Evolutionary conservation across 2,329 filamentous ascomycete genomes (phyloP).

Genomic region (Paecilomyces fulvus): DNA sequence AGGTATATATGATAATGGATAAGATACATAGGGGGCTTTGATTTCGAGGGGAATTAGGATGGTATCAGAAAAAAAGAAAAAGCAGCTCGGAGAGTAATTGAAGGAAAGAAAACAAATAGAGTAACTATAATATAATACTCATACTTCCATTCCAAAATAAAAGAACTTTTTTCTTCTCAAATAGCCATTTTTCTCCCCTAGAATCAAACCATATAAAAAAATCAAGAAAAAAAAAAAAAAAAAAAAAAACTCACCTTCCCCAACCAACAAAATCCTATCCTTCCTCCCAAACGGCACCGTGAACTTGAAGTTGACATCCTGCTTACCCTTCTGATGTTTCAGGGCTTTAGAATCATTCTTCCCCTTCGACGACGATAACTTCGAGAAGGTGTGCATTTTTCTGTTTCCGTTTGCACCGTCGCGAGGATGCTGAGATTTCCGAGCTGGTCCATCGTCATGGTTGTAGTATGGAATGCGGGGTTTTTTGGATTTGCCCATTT

Average conservation of each 20-base stretch:
- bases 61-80: too few relatives aligned
- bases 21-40: too few relatives aligned
- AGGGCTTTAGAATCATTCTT: not conserved
- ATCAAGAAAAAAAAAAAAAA: conserved; percentile 7
- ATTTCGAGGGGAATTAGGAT: too few relatives aligned
- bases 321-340: conserved; percentile 7
- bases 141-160: too few relatives aligned
- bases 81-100: too few relatives aligned
- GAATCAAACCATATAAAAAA: conserved; percentile 1
- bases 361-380: conserved; percentile 13
- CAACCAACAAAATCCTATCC: conserved; percentile 37
- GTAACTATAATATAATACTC: too few relatives aligned
- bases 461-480: conserved; percentile 8
- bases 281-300: conserved; percentile 32
- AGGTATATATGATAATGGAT: too few relatives aligned
- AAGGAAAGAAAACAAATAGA: too few relatives aligned
- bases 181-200: too few relatives aligned
- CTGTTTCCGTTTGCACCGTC: conserved; percentile 4
- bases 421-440: conserved; percentile 1
- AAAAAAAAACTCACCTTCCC: conserved; percentile 31
- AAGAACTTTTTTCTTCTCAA: too few relatives aligned
- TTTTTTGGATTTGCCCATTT: conserved; percentile 19
- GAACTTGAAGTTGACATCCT: conserved; percentile 18
- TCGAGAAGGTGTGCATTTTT: conserved; percentile 22
- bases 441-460: conserved; percentile 2